A percentile compares a stretch with the other conserved stretches of the same genome.
These are phyloP conservation scores for Chrysoporthe austroafricana DNA, from an alignment of 2,329 filamentous ascomycete species.

Conservation along the genomic window DNA sequence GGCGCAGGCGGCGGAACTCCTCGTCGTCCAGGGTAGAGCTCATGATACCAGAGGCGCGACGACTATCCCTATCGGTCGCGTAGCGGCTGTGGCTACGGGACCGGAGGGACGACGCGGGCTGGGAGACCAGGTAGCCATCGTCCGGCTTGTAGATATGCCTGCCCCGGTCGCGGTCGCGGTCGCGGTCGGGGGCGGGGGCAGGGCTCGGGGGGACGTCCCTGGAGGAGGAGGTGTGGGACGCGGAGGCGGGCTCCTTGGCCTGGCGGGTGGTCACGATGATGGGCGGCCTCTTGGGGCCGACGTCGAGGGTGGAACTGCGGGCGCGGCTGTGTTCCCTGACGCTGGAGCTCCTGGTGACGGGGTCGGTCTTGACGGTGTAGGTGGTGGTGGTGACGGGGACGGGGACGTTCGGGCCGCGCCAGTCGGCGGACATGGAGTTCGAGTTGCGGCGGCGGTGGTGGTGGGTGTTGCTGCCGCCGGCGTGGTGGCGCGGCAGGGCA, in stretches of 20 bases:
- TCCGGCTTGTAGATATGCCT: slow-evolving; percentile 52
- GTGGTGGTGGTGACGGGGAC: slow-evolving; percentile 52
- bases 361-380: slow-evolving; percentile 60
- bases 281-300: slow-evolving; percentile 47
- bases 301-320: slow-evolving; percentile 56
- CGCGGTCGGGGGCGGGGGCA: slow-evolving; percentile 50
- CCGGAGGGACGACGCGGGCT: slow-evolving; percentile 62
- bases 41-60: slow-evolving; percentile 40
- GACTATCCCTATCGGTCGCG: slow-evolving; percentile 5
- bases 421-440: slow-evolving; percentile 37
- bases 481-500: slow-evolving; percentile 23
- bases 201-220: slow-evolving; percentile 48
- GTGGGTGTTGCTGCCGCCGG: slow-evolving; percentile 25
- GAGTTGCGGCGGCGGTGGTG: slow-evolving; percentile 33
- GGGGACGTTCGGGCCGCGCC: slow-evolving; percentile 38
- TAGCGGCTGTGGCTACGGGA: slow-evolving; percentile 47
- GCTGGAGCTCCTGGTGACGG: slow-evolving; percentile 50
- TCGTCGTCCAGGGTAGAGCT: slow-evolving; percentile 55
- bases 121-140: slow-evolving; percentile 51
- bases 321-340: slow-evolving; percentile 53
- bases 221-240: slow-evolving; percentile 31
- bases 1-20: slow-evolving; percentile 54
- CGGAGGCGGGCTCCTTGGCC: slow-evolving; percentile 44
- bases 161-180: slow-evolving; percentile 56
- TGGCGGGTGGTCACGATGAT: slow-evolving; percentile 62